A percentile compares a stretch with the other conserved stretches of the same genome.
Conservation (phyloP, 2,329 filamentous ascomycete species). For the Cladosporium austrohemisphaericum region DNA sequence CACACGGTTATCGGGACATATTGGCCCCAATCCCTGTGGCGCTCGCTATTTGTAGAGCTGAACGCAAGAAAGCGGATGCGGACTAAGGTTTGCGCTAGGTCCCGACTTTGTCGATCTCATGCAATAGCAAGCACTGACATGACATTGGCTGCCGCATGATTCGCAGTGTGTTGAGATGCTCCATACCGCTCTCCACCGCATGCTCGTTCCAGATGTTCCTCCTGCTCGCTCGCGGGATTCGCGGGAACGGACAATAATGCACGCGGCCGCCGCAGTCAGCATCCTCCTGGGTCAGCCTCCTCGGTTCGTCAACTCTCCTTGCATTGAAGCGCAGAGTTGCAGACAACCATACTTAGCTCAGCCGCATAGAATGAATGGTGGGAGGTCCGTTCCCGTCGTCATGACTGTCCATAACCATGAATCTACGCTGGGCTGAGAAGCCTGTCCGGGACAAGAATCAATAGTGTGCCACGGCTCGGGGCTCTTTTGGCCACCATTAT, state of each 20-base stretch:
- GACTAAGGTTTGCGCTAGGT: constrained; percentile 6
- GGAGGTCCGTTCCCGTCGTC: constrained; percentile 3
- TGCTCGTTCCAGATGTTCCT: not conserved
- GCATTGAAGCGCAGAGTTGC: not conserved
- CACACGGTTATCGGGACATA: too few relatives aligned
- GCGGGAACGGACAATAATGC: constrained; percentile 1
- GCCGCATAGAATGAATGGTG: constrained; percentile 1
- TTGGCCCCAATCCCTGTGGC: not conserved
- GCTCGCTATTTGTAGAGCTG: constrained; percentile 6
- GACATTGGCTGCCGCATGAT: constrained; percentile 6
- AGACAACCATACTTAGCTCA: not conserved
- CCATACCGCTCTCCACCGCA: not conserved
- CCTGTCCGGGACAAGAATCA: constrained; percentile 6
- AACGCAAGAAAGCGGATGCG: not conserved
- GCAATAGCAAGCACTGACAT: constrained; percentile 12
- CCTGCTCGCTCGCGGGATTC: too few relatives aligned
- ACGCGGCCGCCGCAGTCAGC: constrained; percentile 2
- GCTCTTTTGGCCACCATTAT: not conserved
- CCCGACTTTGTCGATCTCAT: constrained; percentile 5
- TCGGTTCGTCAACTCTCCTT: not conserved
- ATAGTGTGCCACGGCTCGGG: constrained; percentile 10
- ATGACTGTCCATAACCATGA: not conserved
- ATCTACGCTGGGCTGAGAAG: not conserved
- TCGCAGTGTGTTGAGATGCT: not conserved
- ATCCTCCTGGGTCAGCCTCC: constrained; percentile 2